Conservation (phyloP, 2,329 filamentous ascomycete species). For the Aspergillus costaricaensis region DNA sequence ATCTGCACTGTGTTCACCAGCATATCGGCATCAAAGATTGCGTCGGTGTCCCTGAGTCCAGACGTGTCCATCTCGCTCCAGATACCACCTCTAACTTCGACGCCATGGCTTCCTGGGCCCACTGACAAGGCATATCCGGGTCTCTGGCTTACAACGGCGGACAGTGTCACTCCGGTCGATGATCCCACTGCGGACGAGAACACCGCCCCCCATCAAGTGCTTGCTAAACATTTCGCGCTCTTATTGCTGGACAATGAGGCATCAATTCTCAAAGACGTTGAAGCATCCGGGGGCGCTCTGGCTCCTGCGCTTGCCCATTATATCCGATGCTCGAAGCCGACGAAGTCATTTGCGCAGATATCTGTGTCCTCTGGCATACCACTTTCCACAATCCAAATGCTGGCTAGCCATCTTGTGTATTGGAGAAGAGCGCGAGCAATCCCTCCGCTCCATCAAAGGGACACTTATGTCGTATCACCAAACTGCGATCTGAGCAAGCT, state of each 20-base stretch:
- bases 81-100: conserved; percentile 64
- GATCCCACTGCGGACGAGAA: conserved; percentile 61
- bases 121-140: conserved; percentile 71
- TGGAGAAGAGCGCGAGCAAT: conserved; percentile 93
- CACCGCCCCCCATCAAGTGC: conserved; percentile 52
- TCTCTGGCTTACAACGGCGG: conserved; percentile 84
- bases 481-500: conserved; percentile 79
- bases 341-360: conserved; percentile 71
- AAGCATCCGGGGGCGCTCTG: conserved; percentile 71
- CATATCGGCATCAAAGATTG: conserved; percentile 82
- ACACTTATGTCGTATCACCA: conserved; percentile 88
- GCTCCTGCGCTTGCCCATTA: conserved; percentile 76
- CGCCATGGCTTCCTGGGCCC: conserved; percentile 70
- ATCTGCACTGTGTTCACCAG: conserved; percentile 80
- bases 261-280: conserved; percentile 70
- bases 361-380: conserved; percentile 65
- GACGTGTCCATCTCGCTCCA: conserved; percentile 63
- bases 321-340: conserved; percentile 60
- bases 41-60: conserved; percentile 74
- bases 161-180: conserved; percentile 72
- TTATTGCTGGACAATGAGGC: conserved; percentile 82
- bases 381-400: conserved; percentile 77
- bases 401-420: conserved; percentile 91
- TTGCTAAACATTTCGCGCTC: conserved; percentile 85
- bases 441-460: conserved; percentile 82